These are phyloP conservation scores for Podospora bellae-mahoneyi DNA, from an alignment of 495 filamentous ascomycete genomes.

Conservation along the genomic window DNA sequence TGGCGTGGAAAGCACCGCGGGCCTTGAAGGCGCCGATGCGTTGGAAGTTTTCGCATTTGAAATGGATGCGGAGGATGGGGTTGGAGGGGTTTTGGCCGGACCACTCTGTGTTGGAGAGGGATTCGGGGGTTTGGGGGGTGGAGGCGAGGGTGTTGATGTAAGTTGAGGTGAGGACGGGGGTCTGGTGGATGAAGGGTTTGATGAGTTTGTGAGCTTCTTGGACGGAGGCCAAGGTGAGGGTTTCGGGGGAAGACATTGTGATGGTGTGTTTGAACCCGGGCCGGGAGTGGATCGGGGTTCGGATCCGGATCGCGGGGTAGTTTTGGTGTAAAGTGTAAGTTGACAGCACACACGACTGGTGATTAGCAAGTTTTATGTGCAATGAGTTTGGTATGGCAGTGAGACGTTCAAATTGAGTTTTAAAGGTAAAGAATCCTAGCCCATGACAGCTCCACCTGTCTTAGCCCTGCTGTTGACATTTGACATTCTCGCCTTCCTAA, in stretches of 20 bases:
- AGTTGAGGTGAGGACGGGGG: slow-evolving; percentile 72
- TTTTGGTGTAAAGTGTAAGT: neutral
- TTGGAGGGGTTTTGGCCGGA: slow-evolving; percentile 55
- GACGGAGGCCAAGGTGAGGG: slow-evolving; percentile 67
- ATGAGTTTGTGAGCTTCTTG: slow-evolving; percentile 68
- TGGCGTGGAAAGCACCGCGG: slow-evolving; percentile 84
- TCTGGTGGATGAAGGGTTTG: slow-evolving; percentile 71
- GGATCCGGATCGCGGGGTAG: slow-evolving; percentile 1
- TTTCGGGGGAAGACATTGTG: slow-evolving; percentile 48
- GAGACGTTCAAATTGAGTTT: neutral
- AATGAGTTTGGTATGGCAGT: neutral
- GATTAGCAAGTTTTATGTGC: too few relatives aligned
- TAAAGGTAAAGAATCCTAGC: neutral
- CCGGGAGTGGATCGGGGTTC: neutral
- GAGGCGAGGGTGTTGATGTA: slow-evolving; percentile 75
- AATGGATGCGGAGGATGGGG: slow-evolving; percentile 73
- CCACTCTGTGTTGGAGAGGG: slow-evolving; percentile 55
- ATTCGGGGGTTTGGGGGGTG: slow-evolving; percentile 53
- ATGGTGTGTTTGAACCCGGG: slow-evolving; percentile 30
- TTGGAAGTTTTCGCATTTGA: slow-evolving; percentile 97
- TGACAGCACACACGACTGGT: neutral
- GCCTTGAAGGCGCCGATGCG: slow-evolving; percentile 91
- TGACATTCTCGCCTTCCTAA: neutral
- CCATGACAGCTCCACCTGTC: neutral
- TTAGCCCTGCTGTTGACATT: neutral